Evolutionary conservation across 2,329 filamentous ascomycete genomes (phyloP).

Genomic region (Colletotrichum lentis): DNA sequence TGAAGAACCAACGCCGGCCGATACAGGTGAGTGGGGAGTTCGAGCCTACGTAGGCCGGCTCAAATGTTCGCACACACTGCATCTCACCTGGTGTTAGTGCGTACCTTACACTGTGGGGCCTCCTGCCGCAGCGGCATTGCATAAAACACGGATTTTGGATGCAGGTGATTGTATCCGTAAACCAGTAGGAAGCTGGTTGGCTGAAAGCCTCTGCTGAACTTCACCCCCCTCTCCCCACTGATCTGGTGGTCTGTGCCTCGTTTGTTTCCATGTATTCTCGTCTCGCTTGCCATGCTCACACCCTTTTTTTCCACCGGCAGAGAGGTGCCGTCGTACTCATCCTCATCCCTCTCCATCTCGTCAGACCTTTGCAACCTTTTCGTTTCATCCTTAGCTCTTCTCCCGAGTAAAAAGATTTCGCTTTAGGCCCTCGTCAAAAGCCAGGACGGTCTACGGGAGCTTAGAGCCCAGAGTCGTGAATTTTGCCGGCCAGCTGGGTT

Average conservation of each 20-base stretch:
- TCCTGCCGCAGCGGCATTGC: conserved; percentile 16
- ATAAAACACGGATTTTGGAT: conserved; percentile 25
- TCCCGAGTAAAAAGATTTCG: not conserved
- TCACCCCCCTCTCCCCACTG: not conserved
- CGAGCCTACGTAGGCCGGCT: not conserved
- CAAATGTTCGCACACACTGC: not conserved
- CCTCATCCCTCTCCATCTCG: no score
- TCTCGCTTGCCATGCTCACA: not conserved
- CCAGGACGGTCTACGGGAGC: not conserved
- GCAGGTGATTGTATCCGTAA: not conserved
- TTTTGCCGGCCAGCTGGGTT: not conserved
- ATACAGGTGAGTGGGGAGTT: not conserved
- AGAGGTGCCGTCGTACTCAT: not conserved
- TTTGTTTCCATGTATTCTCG: not conserved
- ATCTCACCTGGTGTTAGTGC: not conserved
- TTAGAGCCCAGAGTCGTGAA: not conserved
- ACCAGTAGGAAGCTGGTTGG: not conserved
- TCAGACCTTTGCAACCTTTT: no score
- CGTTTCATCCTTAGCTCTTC: not conserved
- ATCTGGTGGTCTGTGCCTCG: conserved; percentile 10
- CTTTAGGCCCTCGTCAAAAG: not conserved
- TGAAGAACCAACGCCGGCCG: not conserved
- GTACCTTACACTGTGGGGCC: conserved; percentile 13
- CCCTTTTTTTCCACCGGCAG: not conserved
- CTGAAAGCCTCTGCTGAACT: no score